Conservation (phyloP, 176 grass and related monocot species). For the Musa schizocarpa region DNA sequence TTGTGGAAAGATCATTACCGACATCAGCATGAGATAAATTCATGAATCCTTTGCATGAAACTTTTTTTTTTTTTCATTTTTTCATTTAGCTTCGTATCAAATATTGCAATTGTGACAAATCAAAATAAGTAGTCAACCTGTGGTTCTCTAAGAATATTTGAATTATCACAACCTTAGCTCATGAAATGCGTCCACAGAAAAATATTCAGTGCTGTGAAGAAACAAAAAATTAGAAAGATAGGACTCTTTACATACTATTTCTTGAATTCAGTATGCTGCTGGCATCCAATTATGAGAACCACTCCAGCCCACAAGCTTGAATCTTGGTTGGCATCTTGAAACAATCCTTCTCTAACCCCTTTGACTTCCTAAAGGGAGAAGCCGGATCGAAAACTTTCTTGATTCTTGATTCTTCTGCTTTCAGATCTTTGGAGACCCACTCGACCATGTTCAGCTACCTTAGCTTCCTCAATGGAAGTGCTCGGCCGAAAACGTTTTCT, state of each 20-base stretch:
- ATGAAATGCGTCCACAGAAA: too few relatives aligned
- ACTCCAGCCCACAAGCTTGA: neutral
- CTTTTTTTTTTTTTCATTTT: too few relatives aligned
- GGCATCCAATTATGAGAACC: neutral
- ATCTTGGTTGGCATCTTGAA: neutral
- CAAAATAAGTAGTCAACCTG: too few relatives aligned
- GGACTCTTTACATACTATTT: neutral
- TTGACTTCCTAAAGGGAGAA: neutral
- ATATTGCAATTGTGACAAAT: too few relatives aligned
- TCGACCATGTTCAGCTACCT: constrained; percentile 23
- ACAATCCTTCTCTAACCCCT: neutral
- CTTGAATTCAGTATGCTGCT: neutral
- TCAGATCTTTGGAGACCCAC: neutral
- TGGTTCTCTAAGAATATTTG: too few relatives aligned
- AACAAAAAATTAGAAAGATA: neutral
- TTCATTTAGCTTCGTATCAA: too few relatives aligned
- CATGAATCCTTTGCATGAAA: too few relatives aligned
- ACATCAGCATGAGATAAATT: too few relatives aligned
- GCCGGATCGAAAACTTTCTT: neutral
- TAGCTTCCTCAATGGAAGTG: constrained; percentile 79
- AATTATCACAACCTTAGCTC: too few relatives aligned
- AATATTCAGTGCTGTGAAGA: neutral
- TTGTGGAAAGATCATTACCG: too few relatives aligned
- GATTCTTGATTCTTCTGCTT: neutral
- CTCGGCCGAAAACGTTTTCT: constrained; percentile 59